phyloP scores from a whole-genome alignment of 2,329 filamentous ascomycete species.

The Neofusicoccum parvum region DNA sequence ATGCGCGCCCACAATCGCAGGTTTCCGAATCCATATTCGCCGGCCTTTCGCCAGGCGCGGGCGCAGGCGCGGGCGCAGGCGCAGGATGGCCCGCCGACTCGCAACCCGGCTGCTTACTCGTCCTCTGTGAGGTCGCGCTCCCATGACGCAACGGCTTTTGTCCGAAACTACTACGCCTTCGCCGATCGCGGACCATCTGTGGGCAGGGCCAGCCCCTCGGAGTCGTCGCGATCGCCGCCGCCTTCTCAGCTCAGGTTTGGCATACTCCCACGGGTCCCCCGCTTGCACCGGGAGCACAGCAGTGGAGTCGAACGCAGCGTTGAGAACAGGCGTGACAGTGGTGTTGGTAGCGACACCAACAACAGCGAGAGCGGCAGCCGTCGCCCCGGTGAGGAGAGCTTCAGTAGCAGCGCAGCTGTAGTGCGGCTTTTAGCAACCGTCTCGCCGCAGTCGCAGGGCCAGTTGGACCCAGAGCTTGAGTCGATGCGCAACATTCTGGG shows the following conservation, averaged over 20 bases:
- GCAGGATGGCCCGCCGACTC: conserved; percentile 28
- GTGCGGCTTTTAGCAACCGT: not conserved
- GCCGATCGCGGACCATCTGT: not conserved
- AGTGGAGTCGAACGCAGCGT: conserved; percentile 1
- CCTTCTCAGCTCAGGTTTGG: not conserved
- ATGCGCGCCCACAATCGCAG: conserved; percentile 20
- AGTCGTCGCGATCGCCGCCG: not conserved
- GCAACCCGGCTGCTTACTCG: conserved; percentile 33
- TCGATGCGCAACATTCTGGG: conserved; percentile 74
- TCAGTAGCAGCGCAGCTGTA: not conserved
- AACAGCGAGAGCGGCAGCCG: not conserved
- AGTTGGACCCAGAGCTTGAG: conserved; percentile 50
- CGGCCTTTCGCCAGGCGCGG: not conserved
- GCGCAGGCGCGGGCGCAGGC: not conserved
- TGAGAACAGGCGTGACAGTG: conserved; percentile 8
- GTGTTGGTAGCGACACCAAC: not conserved
- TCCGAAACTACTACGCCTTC: conserved; percentile 33
- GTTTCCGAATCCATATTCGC: conserved; percentile 22
- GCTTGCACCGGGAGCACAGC: conserved; percentile 4
- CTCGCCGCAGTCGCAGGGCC: not conserved
- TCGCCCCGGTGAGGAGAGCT: not conserved
- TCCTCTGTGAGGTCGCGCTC: conserved; percentile 32
- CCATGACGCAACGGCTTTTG: conserved; percentile 32
- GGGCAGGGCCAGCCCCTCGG: not conserved
- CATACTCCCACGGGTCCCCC: not conserved